These are phyloP conservation scores for Prototheca wickerhamii DNA, from an alignment of 163 green algal species.

Conservation along the genomic window DNA sequence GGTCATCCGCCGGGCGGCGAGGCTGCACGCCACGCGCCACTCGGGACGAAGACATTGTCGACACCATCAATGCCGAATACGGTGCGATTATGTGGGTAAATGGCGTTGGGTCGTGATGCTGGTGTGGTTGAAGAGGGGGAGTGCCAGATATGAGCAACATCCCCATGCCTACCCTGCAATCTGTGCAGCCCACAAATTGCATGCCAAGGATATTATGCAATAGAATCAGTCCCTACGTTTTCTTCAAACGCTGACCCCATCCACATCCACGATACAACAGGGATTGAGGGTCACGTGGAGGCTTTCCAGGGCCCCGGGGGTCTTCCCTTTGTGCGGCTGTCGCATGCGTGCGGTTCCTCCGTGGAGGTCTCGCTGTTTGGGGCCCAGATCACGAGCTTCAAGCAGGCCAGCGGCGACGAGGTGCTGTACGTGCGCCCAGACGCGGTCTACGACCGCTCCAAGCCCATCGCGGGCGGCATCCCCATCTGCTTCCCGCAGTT, in stretches of 20 bases:
- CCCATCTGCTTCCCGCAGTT: constrained; percentile 96
- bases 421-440: constrained; percentile 93
- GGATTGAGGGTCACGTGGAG: constrained; percentile 1
- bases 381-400: constrained; percentile 78
- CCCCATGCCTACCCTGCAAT: background rate
- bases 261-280: no score
- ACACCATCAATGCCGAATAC: background rate
- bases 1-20: no score
- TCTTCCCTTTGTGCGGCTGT: background rate
- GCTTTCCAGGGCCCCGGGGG: background rate
- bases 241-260: no score
- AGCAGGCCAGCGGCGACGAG: constrained; percentile 76
- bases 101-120: background rate
- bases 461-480: constrained; percentile 90
- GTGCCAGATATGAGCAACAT: background rate
- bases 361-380: constrained; percentile 75
- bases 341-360: background rate
- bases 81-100: background rate
- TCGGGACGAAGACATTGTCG: background rate
- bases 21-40: no score
- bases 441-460: constrained; percentile 86
- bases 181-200: no score
- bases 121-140: background rate
- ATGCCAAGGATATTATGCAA: no score
- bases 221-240: no score